Base-by-base conservation (phyloP, 164 flowering plant genomes). In the Euptelea pleiosperma region DNA sequence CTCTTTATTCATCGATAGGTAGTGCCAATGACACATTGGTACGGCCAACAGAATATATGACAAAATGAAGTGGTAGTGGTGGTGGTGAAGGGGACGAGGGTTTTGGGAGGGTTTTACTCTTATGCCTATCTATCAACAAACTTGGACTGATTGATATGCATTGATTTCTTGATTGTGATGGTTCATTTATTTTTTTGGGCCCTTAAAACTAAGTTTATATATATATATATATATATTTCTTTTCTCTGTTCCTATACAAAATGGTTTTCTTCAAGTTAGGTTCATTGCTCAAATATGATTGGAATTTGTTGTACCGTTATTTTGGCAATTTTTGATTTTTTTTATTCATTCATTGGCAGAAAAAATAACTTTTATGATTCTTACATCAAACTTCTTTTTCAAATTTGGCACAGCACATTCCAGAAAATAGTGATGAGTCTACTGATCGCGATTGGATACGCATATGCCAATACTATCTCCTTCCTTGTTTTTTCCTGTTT, bases 401-500 rank as follows among this genome's bases (percentile, higher is more conserved):
- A 2, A 12, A n/a, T 29, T 40, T 55, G 24, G 7, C 75, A 70
- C 82, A 84, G 90, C 53, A 53, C 55, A 69, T 76, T 60, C 75
- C 79, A 44, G 80, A 72, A 58, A 57, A 68, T 44, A 68, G 57
- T 19, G 63, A 76, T 21, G 70, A 63, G 44, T 24, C 64, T 7
- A 52, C 46, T 0, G 36, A 21, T 26, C 35, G 70, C 28, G 29
- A 54, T 44, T 55, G 18, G 66, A 36, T 37, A 8, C 48, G 49
- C 29, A 55, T 60, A 53, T 63, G 70, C 54, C 70, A 36, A 16
- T 79, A 86, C 61, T 87, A 80, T 69, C 55, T 74, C 37, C 26
- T 79, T 9, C 91, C 91, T 51, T 75, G 85, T 62, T 67, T 76
- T 60, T 44, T 82, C 64, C 63, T 90, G 66, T 77, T 90, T 52